phyloP scores from a whole-genome alignment of 208 protist species.

The Angomonas ambiguus region DNA sequence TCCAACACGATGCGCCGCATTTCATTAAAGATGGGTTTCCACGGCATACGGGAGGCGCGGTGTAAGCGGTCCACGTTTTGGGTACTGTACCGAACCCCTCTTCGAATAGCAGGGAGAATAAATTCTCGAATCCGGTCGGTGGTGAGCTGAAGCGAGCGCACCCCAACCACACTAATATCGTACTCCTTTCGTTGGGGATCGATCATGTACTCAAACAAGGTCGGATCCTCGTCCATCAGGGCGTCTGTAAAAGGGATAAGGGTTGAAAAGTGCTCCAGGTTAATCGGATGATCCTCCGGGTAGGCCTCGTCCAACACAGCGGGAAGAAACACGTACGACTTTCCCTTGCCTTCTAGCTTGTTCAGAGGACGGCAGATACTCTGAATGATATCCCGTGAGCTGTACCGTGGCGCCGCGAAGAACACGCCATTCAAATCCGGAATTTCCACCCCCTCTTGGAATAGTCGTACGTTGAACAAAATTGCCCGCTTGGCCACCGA shows the following conservation, averaged over 20 bases:
- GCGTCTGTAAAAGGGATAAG: constrained; percentile 77
- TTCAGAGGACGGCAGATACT: constrained; percentile 78
- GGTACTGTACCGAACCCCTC: constrained; percentile 65
- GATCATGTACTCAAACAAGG: constrained; percentile 77
- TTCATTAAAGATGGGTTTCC: constrained; percentile 66
- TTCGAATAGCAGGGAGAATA: constrained; percentile 63
- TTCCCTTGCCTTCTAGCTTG: constrained; percentile 44
- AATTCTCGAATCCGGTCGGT: constrained; percentile 50
- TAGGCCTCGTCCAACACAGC: constrained; percentile 43
- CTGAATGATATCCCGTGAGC: constrained; percentile 79
- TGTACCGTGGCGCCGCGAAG: constrained; percentile 71
- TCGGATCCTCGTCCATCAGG: constrained; percentile 80
- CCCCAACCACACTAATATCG: constrained; percentile 62
- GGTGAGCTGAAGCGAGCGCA: constrained; percentile 54
- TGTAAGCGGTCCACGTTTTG: constrained; percentile 60
- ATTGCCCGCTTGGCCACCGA: constrained; percentile 30
- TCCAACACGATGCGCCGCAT: constrained; percentile 62
- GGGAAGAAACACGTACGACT: constrained; percentile 66
- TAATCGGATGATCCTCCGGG: constrained; percentile 51
- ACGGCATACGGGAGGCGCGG: constrained; percentile 53
- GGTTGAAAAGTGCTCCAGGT: constrained; percentile 65
- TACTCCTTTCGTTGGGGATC: constrained; percentile 71
- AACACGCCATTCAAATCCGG: constrained; percentile 78
- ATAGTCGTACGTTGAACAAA: constrained; percentile 71
- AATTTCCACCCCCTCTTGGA: constrained; percentile 77